phyloP scores from a whole-genome alignment of 1,284 basidiomycete genomes.

The Earliella scabrosa region DNA sequence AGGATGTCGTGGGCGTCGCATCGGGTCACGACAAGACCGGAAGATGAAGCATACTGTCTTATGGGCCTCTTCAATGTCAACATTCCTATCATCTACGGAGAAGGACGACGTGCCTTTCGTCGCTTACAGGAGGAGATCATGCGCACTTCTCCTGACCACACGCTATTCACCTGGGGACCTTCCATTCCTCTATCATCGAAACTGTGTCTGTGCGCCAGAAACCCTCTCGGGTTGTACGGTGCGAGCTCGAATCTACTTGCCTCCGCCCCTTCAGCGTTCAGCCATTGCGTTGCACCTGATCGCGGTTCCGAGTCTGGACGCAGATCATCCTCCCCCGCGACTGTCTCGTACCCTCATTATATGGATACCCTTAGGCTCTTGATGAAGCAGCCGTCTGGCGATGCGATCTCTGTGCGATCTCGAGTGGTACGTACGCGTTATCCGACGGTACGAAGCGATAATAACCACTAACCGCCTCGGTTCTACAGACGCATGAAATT shows the following conservation, averaged over 20 bases:
- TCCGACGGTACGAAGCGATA: too few species aligned
- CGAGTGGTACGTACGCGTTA: not conserved
- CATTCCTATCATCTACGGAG: not conserved
- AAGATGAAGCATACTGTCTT: not conserved
- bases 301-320: not conserved
- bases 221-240: not conserved
- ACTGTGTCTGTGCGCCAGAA: not conserved
- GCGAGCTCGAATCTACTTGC: not conserved
- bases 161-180: not conserved
- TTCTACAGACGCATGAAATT: not conserved
- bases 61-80: not conserved
- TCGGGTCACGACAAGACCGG: not conserved
- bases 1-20: not conserved
- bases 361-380: not conserved
- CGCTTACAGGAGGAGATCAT: conserved; percentile 4
- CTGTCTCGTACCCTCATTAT: not conserved
- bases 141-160: not conserved
- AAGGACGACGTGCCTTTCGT: not conserved
- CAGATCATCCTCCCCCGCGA: not conserved
- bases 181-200: not conserved
- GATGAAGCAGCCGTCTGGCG: not conserved
- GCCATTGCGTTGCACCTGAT: too few species aligned
- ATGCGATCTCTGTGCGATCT: not conserved
- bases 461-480: too few species aligned
- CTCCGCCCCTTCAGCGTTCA: not conserved